Percentiles rank a stretch among this genome's conserved stretches.
Evolutionary conservation across 495 filamentous ascomycete genomes (phyloP).

Genomic region (Chaetomium tenue): DNA sequence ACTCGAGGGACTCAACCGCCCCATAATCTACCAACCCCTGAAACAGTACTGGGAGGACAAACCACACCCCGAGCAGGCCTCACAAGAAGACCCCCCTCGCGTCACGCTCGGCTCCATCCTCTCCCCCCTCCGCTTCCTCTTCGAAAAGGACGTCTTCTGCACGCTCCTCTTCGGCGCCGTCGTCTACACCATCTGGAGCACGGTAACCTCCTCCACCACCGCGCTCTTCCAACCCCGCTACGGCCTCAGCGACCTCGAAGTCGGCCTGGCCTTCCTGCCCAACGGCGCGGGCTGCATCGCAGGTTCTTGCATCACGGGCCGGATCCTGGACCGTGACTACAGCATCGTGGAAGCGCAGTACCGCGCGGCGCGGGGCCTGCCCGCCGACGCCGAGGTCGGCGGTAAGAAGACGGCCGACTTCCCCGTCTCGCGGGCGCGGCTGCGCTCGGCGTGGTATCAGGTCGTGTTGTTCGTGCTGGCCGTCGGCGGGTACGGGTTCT

Average conservation of each 20-base stretch:
- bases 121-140: background rate
- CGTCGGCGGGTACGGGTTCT: background rate
- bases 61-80: background rate
- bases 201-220: background rate
- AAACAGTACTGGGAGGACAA: background rate
- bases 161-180: background rate
- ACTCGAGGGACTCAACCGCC: background rate
- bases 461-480: background rate
- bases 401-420: background rate
- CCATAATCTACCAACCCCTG: background rate
- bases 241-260: background rate
- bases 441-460: background rate
- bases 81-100: background rate
- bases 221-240: background rate
- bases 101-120: background rate
- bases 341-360: background rate
- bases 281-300: background rate
- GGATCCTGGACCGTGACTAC: background rate
- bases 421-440: background rate
- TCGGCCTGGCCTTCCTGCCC: background rate
- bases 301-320: background rate
- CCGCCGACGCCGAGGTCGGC: background rate
- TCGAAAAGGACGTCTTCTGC: background rate
- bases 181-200: background rate
- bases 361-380: background rate